These are phyloP conservation scores for Cyberlindnera galapagoensis DNA, from an alignment of 805 yeast genomes.

Conservation along the genomic window DNA sequence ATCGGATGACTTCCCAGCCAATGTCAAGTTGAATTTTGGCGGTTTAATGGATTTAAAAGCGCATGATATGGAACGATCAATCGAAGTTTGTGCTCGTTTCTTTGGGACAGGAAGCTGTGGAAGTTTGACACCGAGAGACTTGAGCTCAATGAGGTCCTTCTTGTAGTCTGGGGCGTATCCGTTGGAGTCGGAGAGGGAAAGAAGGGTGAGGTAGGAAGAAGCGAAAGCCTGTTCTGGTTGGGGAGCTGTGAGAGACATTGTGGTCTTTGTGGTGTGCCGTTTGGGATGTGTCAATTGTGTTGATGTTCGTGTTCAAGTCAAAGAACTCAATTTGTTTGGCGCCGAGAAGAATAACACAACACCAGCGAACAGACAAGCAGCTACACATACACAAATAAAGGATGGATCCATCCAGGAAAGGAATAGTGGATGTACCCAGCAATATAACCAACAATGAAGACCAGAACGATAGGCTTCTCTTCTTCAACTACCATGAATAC, in stretches of 20 bases:
- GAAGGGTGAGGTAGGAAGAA: conserved; percentile 13
- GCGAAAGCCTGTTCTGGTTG: conserved; percentile 18
- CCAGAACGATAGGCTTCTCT: conserved; percentile 23
- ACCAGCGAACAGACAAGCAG: too few species aligned
- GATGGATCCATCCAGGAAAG: too few species aligned
- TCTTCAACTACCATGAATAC: conserved; percentile 68
- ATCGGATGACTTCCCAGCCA: conserved; percentile 21
- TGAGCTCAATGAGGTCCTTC: conserved; percentile 10
- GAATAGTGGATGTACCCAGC: too few species aligned
- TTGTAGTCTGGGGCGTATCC: conserved; percentile 7
- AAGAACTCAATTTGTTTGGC: too few species aligned
- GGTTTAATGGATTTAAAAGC: conserved; percentile 62
- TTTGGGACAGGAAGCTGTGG: conserved; percentile 40
- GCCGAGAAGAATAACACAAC: too few species aligned
- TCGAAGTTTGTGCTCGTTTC: too few species aligned
- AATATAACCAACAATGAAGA: background rate
- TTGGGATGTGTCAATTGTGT: too few species aligned
- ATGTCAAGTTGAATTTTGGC: conserved; percentile 51
- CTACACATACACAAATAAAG: too few species aligned
- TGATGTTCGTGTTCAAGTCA: too few species aligned
- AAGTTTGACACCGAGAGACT: conserved; percentile 21
- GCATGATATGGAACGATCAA: conserved; percentile 19
- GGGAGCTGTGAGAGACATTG: conserved; percentile 11
- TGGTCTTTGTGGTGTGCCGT: background rate
- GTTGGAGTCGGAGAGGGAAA: conserved; percentile 10